A percentile compares a stretch with the other conserved stretches of the same genome.
phyloP scores from a whole-genome alignment of 129 eudicot species.

The Flaveria robusta region DNA sequence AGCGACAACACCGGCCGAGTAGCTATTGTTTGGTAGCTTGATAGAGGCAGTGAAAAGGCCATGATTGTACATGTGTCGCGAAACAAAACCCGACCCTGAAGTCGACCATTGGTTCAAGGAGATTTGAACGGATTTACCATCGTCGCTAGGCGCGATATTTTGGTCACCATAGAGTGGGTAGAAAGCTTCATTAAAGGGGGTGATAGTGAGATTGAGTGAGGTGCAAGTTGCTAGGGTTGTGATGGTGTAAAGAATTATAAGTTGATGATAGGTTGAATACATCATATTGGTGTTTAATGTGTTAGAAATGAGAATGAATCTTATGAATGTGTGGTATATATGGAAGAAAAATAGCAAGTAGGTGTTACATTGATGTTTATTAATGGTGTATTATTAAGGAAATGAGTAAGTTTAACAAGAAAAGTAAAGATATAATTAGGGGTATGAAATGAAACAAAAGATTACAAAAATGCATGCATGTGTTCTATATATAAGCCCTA shows the following conservation, averaged over 20 bases:
- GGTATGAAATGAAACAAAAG: conserved; percentile 18
- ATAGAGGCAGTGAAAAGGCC: conserved; percentile 35
- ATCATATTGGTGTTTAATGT: conserved; percentile 13
- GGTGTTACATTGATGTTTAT: conserved; percentile 8
- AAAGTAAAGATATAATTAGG: conserved; percentile 10
- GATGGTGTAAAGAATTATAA: conserved; percentile 22
- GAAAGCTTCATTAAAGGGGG: conserved; percentile 29
- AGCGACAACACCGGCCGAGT: conserved; percentile 33
- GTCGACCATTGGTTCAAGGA: conserved; percentile 52
- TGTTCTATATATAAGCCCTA: background rate
- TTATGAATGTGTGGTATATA: background rate
- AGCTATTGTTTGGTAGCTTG: conserved; percentile 31
- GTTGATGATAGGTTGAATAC: conserved; percentile 20
- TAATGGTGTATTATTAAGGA: conserved; percentile 20
- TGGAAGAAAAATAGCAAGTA: background rate
- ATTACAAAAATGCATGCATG: conserved; percentile 22
- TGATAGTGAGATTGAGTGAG: conserved; percentile 18
- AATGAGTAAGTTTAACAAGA: conserved; percentile 26
- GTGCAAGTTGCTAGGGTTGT: conserved; percentile 3
- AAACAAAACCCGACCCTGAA: conserved; percentile 33
- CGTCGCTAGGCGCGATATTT: conserved; percentile 40
- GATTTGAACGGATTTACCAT: conserved; percentile 51
- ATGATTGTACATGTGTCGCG: conserved; percentile 24
- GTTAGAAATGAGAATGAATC: conserved; percentile 11
- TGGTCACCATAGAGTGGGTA: conserved; percentile 46